Evolutionary conservation across 306 rosid species (phyloP), one percentile per base, ranked within the genome.

Genomic region (Quercus dentata): DNA sequence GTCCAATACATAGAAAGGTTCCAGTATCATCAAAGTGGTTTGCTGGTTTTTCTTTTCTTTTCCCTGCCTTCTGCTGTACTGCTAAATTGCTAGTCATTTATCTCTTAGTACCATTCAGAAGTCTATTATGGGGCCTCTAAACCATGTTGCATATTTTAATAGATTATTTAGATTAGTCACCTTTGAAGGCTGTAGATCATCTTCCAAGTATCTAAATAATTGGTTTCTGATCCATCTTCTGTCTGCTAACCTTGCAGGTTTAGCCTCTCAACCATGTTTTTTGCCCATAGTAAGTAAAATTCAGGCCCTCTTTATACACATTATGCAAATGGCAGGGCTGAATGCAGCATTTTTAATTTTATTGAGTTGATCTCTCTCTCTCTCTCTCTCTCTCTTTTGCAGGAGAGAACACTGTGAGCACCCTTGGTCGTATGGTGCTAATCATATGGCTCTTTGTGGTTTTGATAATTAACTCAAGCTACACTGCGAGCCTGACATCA

Each of bases 401-500:
- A 95, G 99, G 91, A 86, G 98, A 95, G 85, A 95, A 95, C 81
- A 95, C 99, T 41, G 59, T 90, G 94, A 93, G 99, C 77, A 72
- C 88, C 79, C 96, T 95, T 28, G 99, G 97, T 62, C 97, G 99
- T 23, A 69, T 84, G 46, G 99, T 95, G 86, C 67, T 95, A 69
- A 79, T 93, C 68, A 83, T 95, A 84, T 95, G 99, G 99, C 84
- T 95, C 56, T 95, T 95, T 87, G 98, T 95, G 78, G 99, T 95
- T 71, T 88, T 95, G 93, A 95, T 95, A 71, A 88, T 95, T 76
- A 95, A 87, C 81, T 95, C 98, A 54, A 95, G 99, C 87, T 95
- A 93, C 91, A 93, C 99, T 18, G 99, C 99, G n/a, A 95, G 99
- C 87, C 88, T 93, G 84, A 91, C 99, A 69, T 95, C 99, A 79